These are phyloP conservation scores for Nicotiana sylvestris DNA, from an alignment of 257 asterid species.

Conservation along the genomic window DNA sequence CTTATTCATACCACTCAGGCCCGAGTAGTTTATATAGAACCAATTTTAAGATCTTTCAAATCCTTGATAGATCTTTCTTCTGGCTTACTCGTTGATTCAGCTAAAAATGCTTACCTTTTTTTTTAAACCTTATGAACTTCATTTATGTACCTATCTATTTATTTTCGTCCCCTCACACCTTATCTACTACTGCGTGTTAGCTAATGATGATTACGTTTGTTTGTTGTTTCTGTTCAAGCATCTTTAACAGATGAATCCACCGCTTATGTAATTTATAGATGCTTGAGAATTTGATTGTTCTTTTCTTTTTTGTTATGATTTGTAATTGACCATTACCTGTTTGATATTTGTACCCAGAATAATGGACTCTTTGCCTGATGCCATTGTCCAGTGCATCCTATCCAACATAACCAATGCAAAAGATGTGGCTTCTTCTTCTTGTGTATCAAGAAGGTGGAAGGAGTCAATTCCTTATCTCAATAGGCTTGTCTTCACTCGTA, in stretches of 20 bases:
- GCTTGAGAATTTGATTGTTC: neutral
- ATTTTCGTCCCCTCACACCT: neutral
- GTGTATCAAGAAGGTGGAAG: slow-evolving; percentile 92
- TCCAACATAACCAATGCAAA: slow-evolving; percentile 62
- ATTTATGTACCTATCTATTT: neutral
- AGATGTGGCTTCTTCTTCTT: slow-evolving; percentile 77
- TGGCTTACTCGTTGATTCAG: neutral
- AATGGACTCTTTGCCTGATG: slow-evolving; percentile 91
- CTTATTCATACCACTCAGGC: neutral
- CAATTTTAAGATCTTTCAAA: no score
- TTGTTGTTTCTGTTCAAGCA: no score
- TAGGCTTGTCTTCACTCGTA: slow-evolving; percentile 71
- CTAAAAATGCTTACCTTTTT: neutral
- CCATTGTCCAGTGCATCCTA: slow-evolving; percentile 60
- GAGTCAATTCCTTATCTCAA: slow-evolving; percentile 61
- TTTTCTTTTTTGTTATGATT: neutral
- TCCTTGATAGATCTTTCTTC: neutral
- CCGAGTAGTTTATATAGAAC: neutral
- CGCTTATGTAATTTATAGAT: neutral
- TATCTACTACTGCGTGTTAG: neutral
- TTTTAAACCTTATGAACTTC: neutral
- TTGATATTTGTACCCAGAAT: slow-evolving; percentile 39
- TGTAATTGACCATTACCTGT: slow-evolving; percentile 28
- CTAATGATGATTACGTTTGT: neutral
- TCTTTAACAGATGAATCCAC: neutral